Evolutionary conservation across 2,329 filamentous ascomycete species (phyloP), one percentile per base, ranked within the genome.

Genomic region (Beauveria varroae): DNA sequence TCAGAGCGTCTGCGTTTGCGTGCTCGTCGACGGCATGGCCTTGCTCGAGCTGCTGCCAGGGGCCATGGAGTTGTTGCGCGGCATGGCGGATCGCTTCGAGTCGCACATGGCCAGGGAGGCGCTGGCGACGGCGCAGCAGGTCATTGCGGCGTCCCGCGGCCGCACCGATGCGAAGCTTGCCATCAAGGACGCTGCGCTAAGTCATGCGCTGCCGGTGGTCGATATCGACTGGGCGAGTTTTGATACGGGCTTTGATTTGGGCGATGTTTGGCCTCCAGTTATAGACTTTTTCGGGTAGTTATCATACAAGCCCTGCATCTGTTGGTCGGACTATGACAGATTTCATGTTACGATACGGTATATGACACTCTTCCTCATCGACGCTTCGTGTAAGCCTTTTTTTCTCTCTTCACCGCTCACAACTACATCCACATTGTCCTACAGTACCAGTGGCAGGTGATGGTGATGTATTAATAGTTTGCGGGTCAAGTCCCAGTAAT

Each of bases 61-160:
- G 53, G 63, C 61, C 41, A 46, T 62, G 58, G 54, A 60, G 47
- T 22, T 52, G 57, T 30, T 61, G 44, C 44, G 58, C 44, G 16
- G 41, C 54, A 43, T 62, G 53, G 34, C 61, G 40, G 44, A 63
- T 37, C n/a, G 18, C 4, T 62, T 64, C 16, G 54, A 50, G 12
- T 61, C 64, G 10, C 65, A 65, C 50, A 63, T 66, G 58, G 61
- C 59, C 3, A 26, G 34, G 18, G 64, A 66, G 52, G 64, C 64
- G 40, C 47, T 66, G 14, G 56, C 58, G 1, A 64, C 63, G 40
- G 63, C 64, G 46, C 55, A 53, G 46, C 47, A 57, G 30, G 18
- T 62, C 12, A 30, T 62, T 5, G 12, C 53, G 1, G 60, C 60
- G 8, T 47, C 60, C 18, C 18, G 50, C 14, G 55, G 30, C n/a